A percentile compares a stretch with the other conserved stretches of the same genome.
These are phyloP conservation scores for Daldinia concentrica DNA, from an alignment of 495 filamentous ascomycete species.

Conservation along the genomic window DNA sequence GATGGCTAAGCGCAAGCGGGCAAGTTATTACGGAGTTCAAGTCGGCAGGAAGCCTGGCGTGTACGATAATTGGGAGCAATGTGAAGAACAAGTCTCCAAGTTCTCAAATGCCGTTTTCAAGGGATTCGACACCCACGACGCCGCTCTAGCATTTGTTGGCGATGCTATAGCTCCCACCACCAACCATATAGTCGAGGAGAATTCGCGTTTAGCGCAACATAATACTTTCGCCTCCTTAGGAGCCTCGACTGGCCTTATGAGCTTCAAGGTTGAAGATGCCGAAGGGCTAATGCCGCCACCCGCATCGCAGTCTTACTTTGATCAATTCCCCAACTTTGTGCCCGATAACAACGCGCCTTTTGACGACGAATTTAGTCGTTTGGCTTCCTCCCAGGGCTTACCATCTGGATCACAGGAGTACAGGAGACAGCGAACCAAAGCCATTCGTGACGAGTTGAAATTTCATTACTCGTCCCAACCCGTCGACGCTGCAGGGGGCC, in stretches of 20 bases:
- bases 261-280: background rate
- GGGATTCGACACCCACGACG: slow-evolving; percentile 31
- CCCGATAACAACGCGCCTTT: slow-evolving; percentile 46
- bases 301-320: slow-evolving; percentile 50
- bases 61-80: slow-evolving; percentile 34
- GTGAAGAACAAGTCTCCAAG: slow-evolving; percentile 28
- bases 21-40: slow-evolving; percentile 38
- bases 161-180: slow-evolving; percentile 3
- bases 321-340: slow-evolving; percentile 45
- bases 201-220: background rate
- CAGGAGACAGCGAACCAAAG: slow-evolving; percentile 45
- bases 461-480: slow-evolving; percentile 46
- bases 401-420: slow-evolving; percentile 46
- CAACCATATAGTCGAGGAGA: background rate
- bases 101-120: slow-evolving; percentile 28
- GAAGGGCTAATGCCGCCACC: slow-evolving; percentile 21
- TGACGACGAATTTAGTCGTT: slow-evolving; percentile 50
- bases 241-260: background rate
- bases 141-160: slow-evolving; percentile 30
- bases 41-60: slow-evolving; percentile 34
- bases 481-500: background rate
- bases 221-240: background rate
- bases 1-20: slow-evolving; percentile 29
- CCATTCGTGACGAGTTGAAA: slow-evolving; percentile 47
- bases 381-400: slow-evolving; percentile 51